Evolutionary conservation across 768 basidiomycete genomes (phyloP), one percentile per base, ranked within the genome.

Genomic region (Mycena haematopus): DNA sequence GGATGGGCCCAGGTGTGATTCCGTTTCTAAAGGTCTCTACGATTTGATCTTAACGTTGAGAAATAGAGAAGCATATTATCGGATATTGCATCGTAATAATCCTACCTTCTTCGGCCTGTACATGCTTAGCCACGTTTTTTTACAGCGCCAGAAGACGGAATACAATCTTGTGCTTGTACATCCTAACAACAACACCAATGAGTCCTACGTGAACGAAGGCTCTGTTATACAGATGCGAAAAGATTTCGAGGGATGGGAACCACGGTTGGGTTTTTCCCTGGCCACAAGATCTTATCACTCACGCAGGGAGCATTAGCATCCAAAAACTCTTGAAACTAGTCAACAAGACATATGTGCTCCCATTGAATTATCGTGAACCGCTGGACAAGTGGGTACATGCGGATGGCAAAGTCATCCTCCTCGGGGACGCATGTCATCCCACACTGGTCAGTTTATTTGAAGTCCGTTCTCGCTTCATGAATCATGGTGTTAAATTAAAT

Each of bases 391-490:
- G 84, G 85, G 62, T 85, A 9, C 82, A 86, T 69, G 65, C 66
- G 36, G 71, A 72, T 19, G 79, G 78, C 3, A 79, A 72, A 25
- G 73, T 86, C 1, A 78, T 72, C 5, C 70, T 86, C 17, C 73
- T 86, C 0, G 85, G 85, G 2, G 86, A 86, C 66, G 78, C 84
- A 0, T 84, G 84, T 50, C 86, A 86, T 69, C 81, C 86, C 1
- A 86, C 86, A 82, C 74, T 85, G 42, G 19, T 46, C 63, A 60
- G 17, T 40, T 19, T 38, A 1, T 3, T 7, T 2, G 15, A 10
- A 11, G 7, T 58, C 38, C 3, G 7, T n/a, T 42, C 10, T 21
- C 53, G 9, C 21, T 42, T 24, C 3, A 36, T 7, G 8, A 7
- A n/a, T n/a, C n/a, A n/a, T n/a, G n/a, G n/a, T 22, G 15, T 19